Conservation (phyloP, 345 rosid species). For the Eucalyptus fibrosa region DNA sequence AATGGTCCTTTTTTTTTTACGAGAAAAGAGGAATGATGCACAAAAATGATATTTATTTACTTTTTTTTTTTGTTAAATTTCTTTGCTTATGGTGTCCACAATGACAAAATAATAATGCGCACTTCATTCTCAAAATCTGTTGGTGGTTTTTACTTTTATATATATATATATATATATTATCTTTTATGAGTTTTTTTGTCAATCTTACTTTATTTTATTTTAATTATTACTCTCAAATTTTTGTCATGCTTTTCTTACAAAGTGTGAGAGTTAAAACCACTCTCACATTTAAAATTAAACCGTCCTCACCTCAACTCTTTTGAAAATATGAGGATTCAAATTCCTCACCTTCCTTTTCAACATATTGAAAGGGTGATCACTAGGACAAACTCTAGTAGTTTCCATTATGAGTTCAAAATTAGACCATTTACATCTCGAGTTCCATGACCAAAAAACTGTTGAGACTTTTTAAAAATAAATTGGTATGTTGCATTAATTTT, state of each 20-base stretch:
- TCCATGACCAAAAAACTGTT: neutral
- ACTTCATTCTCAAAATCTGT: fast-evolving
- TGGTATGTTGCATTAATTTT: neutral
- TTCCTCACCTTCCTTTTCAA: fast-evolving
- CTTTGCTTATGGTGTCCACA: neutral
- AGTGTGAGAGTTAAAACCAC: too few relatives aligned
- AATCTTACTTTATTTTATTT: fast-evolving
- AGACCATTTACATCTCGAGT: neutral
- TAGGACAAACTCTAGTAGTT: too few relatives aligned
- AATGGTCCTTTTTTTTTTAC: neutral
- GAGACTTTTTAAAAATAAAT: neutral
- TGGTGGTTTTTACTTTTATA: neutral
- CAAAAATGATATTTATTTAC: too few relatives aligned
- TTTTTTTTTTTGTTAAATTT: too few relatives aligned
- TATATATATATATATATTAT: neutral
- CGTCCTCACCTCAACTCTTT: fast-evolving
- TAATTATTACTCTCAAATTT: too few relatives aligned
- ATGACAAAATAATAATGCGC: neutral
- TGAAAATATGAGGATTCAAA: too few relatives aligned
- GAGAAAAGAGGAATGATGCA: too few relatives aligned
- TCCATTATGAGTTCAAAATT: neutral
- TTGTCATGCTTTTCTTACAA: fast-evolving
- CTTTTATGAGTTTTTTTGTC: neutral
- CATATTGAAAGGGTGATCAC: too few relatives aligned
- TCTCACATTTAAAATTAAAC: too few relatives aligned